Conservation (phyloP, 352 stramenopile genomes). For the Phytopythium vexans region DNA sequence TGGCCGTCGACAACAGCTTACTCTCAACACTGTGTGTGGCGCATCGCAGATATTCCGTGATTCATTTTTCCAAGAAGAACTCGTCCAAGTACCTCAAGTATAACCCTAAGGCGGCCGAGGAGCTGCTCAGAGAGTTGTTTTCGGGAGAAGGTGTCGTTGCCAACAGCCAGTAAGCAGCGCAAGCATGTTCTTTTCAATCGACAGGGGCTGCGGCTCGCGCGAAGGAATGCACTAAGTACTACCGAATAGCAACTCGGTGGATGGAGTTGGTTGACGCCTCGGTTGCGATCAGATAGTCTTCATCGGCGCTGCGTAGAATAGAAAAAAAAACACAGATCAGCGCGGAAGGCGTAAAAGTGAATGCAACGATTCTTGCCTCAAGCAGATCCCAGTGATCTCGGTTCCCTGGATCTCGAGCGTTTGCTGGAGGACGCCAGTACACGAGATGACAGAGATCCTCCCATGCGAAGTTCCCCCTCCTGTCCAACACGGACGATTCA, state of each 20-base stretch:
- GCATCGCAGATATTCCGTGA: constrained; percentile 69
- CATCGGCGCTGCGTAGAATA: constrained; percentile 29
- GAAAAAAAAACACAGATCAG: too few relatives aligned
- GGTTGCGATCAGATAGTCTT: constrained; percentile 64
- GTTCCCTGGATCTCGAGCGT: constrained; percentile 54
- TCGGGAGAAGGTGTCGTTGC: constrained; percentile 26
- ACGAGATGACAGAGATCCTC: constrained; percentile 66
- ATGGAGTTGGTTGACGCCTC: constrained; percentile 76
- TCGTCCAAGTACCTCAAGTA: constrained; percentile 89
- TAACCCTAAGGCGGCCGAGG: constrained; percentile 74
- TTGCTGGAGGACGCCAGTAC: constrained; percentile 38
- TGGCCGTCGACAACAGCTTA: neutral
- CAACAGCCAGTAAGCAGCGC: constrained; percentile 6
- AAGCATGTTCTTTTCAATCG: constrained; percentile 5
- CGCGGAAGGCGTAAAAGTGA: neutral
- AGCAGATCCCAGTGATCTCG: constrained; percentile 75
- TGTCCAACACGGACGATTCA: constrained; percentile 2
- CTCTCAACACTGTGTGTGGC: neutral
- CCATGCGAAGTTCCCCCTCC: constrained; percentile 32
- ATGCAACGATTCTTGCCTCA: constrained; percentile 36
- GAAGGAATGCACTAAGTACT: too few relatives aligned
- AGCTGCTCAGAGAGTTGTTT: constrained; percentile 84
- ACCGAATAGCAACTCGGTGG: constrained; percentile 39
- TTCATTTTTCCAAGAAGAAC: constrained; percentile 93
- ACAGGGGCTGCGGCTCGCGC: too few relatives aligned